phyloP scores from a whole-genome alignment of 345 rosid species.

The Eucalyptus erythrocorys region DNA sequence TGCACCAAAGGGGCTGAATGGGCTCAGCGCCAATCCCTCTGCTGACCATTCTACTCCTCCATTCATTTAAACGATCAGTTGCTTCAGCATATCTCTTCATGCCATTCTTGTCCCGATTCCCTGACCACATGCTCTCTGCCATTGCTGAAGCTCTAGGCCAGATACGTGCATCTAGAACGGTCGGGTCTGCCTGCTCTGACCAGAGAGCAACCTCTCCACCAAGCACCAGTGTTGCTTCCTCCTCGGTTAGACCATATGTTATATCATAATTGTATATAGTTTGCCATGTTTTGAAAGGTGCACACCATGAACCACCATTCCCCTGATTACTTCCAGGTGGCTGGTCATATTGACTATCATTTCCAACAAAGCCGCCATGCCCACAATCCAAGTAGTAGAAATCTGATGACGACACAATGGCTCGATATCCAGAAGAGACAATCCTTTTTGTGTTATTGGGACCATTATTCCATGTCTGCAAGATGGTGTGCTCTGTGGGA shows the following conservation, averaged over 20 bases:
- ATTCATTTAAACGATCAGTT: slow-evolving; percentile 57
- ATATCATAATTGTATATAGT: slow-evolving; percentile 69
- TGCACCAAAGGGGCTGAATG: slow-evolving; percentile 83
- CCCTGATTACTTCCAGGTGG: not conserved
- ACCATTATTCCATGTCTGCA: slow-evolving; percentile 82
- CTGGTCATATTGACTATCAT: slow-evolving; percentile 52
- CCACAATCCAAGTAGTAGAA: slow-evolving; percentile 86
- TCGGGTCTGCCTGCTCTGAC: slow-evolving; percentile 81
- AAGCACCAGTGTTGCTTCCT: slow-evolving; percentile 56
- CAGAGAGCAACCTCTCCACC: slow-evolving; percentile 94
- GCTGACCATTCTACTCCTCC: slow-evolving; percentile 80
- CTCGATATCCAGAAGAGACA: slow-evolving; percentile 56
- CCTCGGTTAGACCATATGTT: slow-evolving; percentile 46
- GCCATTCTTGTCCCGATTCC: slow-evolving; percentile 56
- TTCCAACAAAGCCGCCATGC: slow-evolving; percentile 62
- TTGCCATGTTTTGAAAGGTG: slow-evolving; percentile 91
- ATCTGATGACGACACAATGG: slow-evolving; percentile 68
- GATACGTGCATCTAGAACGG: slow-evolving; percentile 46
- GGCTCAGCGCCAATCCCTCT: slow-evolving; percentile 82
- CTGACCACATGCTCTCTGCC: slow-evolving; percentile 84
- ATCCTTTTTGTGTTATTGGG: slow-evolving; percentile 51
- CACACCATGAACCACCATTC: slow-evolving; percentile 72
- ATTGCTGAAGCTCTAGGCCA: slow-evolving; percentile 89
- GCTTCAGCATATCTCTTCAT: slow-evolving; percentile 59
- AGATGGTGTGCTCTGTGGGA: slow-evolving; percentile 42